Evolutionary conservation across 305 asterid genomes (phyloP).

Genomic region (Petunia hybrid): DNA sequence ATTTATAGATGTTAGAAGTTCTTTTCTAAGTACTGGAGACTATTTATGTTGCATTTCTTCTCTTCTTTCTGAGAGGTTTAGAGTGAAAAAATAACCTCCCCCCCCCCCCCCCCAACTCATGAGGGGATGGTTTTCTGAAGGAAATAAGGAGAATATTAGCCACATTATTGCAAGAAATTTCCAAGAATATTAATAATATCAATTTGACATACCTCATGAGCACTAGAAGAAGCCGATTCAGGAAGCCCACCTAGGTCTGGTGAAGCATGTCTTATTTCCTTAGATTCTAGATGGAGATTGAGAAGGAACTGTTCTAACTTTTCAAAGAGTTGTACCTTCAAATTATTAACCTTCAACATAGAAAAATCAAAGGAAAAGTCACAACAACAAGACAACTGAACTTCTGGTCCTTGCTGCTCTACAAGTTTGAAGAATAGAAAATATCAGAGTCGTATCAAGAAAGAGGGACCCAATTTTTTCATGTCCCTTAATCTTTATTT

Average conservation of each 20-base stretch:
- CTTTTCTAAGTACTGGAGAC: neutral
- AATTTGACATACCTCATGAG: conserved; percentile 69
- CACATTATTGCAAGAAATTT: conserved; percentile 8
- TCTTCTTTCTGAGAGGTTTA: neutral
- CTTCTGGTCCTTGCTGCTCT: conserved; percentile 3
- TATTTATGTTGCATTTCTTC: neutral
- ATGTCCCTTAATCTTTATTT: neutral
- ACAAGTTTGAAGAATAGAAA: neutral
- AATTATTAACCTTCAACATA: conserved; percentile 70
- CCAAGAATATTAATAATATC: conserved; percentile 15
- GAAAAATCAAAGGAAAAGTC: conserved; percentile 23
- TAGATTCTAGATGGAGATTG: conserved; percentile 75
- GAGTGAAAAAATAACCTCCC: neutral
- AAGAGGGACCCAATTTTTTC: conserved; percentile 7
- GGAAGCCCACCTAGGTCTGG: conserved; percentile 48
- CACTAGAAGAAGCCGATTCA: conserved; percentile 49
- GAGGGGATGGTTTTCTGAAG: too few species aligned
- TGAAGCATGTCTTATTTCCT: conserved; percentile 55
- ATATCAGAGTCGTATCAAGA: neutral
- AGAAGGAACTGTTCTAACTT: conserved; percentile 90
- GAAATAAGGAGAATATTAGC: neutral
- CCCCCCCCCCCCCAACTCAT: too few species aligned
- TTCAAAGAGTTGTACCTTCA: conserved; percentile 88
- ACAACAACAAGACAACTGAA: conserved; percentile 7
- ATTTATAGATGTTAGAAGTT: conserved; percentile 19